Conservation (phyloP, 345 rosid species). For the Noccaea caerulescens region DNA sequence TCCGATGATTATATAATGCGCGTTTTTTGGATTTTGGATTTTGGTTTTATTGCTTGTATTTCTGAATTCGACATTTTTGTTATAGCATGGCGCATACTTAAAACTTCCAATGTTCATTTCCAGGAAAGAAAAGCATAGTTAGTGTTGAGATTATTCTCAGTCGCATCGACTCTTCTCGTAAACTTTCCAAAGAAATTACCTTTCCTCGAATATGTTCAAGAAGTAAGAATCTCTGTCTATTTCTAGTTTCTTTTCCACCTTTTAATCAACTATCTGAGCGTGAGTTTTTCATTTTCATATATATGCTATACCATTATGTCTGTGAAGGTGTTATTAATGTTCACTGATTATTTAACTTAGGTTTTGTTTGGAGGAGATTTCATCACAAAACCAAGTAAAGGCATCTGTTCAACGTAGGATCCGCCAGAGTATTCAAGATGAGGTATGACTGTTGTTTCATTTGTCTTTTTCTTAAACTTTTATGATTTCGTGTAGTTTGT, state of each 20-base stretch:
- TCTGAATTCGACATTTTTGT: too few species aligned
- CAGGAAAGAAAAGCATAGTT: conserved; percentile 4
- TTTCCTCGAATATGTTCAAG: conserved; percentile 41
- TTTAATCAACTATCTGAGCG: neutral
- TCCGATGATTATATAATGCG: neutral
- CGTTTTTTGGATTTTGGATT: neutral
- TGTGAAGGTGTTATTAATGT: conserved; percentile 12
- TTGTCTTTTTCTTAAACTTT: conserved; percentile 11
- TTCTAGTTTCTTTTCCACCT: neutral
- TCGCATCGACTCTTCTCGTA: conserved; percentile 1
- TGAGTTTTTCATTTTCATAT: neutral
- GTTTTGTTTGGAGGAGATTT: conserved; percentile 89
- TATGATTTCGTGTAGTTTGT: conserved; percentile 17
- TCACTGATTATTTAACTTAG: conserved; percentile 45
- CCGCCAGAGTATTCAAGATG: conserved; percentile 95
- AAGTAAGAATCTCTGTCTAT: conserved; percentile 37
- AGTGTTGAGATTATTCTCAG: conserved; percentile 9
- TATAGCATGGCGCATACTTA: neutral
- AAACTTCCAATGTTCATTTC: conserved; percentile 12
- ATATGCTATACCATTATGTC: neutral
- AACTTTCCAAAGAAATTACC: conserved; percentile 6
- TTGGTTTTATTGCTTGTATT: neutral
- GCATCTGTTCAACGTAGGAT: conserved; percentile 97
- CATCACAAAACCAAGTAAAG: conserved; percentile 96
- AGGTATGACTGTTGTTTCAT: conserved; percentile 51